Evolutionary conservation across 352 stramenopile species (phyloP).

Genomic region (Globisporangium yorkense): DNA sequence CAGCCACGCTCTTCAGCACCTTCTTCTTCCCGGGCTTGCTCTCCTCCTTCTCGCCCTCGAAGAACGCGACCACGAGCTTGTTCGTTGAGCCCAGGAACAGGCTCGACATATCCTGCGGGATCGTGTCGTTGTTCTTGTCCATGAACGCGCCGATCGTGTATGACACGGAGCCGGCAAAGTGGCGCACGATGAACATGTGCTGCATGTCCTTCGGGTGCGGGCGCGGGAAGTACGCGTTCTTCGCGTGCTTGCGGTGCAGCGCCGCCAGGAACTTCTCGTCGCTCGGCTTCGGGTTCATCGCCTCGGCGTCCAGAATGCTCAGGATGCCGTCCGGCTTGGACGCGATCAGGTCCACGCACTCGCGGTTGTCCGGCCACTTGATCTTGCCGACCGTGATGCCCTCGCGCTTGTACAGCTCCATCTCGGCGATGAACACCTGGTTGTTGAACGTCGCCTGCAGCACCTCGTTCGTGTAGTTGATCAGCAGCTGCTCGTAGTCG

Average conservation of each 20-base stretch:
- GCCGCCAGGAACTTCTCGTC: conserved; percentile 84
- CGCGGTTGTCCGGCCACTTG: conserved; percentile 89
- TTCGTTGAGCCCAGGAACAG: conserved; percentile 74
- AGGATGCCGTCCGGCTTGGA: conserved; percentile 80
- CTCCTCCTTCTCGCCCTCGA: conserved; percentile 47
- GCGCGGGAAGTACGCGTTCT: conserved; percentile 81
- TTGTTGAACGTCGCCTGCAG: conserved; percentile 87
- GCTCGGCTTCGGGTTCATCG: conserved; percentile 86
- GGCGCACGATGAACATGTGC: conserved; percentile 85
- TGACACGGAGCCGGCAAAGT: conserved; percentile 87
- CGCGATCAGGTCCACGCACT: conserved; percentile 88
- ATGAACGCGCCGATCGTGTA: conserved; percentile 90
- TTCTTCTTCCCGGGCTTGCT: conserved; percentile 72
- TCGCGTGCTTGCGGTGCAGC: conserved; percentile 81
- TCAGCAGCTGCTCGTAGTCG: conserved; percentile 87
- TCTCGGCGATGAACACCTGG: conserved; percentile 87
- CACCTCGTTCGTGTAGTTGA: conserved; percentile 90
- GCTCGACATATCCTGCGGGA: conserved; percentile 78
- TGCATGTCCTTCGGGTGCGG: conserved; percentile 88
- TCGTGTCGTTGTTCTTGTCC: conserved; percentile 90
- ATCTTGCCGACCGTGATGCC: conserved; percentile 88
- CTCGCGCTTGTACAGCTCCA: conserved; percentile 89
- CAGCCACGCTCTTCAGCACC: conserved; percentile 56
- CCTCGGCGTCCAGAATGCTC: conserved; percentile 78
- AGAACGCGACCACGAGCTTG: conserved; percentile 55